Conservation (phyloP, 2,329 filamentous ascomycete species). For the Fusarium beomiforme region DNA sequence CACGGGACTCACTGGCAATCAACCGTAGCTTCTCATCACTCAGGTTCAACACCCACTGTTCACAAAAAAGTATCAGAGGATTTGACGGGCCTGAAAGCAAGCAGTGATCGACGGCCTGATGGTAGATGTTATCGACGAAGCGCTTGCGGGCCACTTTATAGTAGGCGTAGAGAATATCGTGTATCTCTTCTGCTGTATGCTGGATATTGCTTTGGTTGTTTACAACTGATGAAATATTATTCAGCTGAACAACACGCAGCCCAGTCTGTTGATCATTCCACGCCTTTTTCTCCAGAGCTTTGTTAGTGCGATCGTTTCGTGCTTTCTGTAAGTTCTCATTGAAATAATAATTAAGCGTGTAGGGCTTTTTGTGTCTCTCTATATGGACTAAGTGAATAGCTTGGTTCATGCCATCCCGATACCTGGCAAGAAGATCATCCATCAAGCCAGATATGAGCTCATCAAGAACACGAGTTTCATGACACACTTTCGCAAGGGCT, state of each 20-base stretch:
- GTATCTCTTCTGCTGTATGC: background rate
- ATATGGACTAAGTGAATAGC: background rate
- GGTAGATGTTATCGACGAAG: background rate
- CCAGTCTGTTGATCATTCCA: background rate
- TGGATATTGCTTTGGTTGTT: background rate
- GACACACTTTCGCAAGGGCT: background rate
- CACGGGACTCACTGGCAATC: background rate
- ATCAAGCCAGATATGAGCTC: background rate
- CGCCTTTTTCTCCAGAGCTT: background rate
- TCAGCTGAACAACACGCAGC: background rate
- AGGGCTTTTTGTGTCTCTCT: background rate
- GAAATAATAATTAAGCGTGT: background rate
- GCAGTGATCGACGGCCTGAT: background rate
- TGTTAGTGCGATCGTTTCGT: background rate
- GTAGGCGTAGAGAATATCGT: background rate
- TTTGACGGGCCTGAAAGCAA: background rate
- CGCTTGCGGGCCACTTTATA: background rate
- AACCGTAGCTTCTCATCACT: background rate
- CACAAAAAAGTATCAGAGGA: background rate
- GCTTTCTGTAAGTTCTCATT: background rate
- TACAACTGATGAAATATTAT: background rate
- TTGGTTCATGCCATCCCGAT: background rate
- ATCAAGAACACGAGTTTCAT: background rate
- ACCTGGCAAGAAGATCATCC: background rate
- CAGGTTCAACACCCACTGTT: background rate